phyloP scores from a whole-genome alignment of 176 grass and related monocot species.

The Oryza glaberrima region DNA sequence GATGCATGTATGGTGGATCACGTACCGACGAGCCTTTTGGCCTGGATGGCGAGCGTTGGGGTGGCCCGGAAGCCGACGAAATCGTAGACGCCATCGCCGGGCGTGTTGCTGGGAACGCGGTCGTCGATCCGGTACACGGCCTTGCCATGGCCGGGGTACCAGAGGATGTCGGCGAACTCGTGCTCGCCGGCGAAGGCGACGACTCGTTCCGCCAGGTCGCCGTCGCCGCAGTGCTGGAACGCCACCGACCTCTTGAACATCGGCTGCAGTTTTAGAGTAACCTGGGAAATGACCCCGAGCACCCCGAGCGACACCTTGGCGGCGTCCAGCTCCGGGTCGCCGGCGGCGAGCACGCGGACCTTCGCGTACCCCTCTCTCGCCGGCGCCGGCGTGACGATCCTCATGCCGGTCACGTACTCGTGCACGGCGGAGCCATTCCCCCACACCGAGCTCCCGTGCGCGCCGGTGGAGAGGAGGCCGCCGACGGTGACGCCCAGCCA shows the following conservation, averaged over 20 bases:
- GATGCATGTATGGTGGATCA: no score
- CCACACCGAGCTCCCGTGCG: constrained; percentile 63
- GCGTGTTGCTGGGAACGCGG: constrained; percentile 44
- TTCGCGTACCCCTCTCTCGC: constrained; percentile 44
- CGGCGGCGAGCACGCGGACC: constrained; percentile 35
- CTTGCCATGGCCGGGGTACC: constrained; percentile 55
- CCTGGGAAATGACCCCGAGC: constrained; percentile 51
- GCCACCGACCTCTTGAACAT: constrained; percentile 59
- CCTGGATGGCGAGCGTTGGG: neutral
- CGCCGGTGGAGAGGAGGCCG: constrained; percentile 62
- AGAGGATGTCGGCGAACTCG: constrained; percentile 60
- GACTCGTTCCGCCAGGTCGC: constrained; percentile 42
- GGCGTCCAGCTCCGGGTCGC: constrained; percentile 53
- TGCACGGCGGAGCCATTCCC: constrained; percentile 70
- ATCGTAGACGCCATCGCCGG: constrained; percentile 49
- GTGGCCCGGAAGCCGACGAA: constrained; percentile 56
- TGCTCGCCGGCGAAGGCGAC: constrained; percentile 41
- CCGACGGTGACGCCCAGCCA: constrained; percentile 62
- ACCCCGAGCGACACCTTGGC: constrained; percentile 70
- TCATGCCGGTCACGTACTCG: constrained; percentile 59
- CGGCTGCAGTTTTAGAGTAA: constrained; percentile 49
- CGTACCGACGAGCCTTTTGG: constrained; percentile 25
- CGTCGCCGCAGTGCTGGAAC: constrained; percentile 23
- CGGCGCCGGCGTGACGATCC: constrained; percentile 59
- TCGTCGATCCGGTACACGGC: constrained; percentile 57